Evolutionary conservation across 1,284 basidiomycete species (phyloP).

Genomic region (Moesziomyces antarcticus): DNA sequence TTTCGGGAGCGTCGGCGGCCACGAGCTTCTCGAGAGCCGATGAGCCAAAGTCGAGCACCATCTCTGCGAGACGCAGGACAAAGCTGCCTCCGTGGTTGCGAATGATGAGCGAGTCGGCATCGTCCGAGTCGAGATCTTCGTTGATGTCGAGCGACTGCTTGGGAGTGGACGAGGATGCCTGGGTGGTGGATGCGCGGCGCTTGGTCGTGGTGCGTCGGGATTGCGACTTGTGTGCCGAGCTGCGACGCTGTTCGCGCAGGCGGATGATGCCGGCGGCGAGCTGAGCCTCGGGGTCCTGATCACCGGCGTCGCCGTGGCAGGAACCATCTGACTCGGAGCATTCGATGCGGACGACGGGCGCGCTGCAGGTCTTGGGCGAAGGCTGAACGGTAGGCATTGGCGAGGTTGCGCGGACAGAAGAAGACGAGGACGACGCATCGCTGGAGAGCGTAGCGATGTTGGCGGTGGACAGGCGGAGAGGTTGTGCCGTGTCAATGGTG

Average conservation of each 20-base stretch:
- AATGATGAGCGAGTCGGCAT: slow-evolving; percentile 25
- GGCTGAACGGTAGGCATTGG: slow-evolving; percentile 13
- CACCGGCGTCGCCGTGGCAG: slow-evolving; percentile 58
- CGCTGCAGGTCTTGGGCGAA: slow-evolving; percentile 17
- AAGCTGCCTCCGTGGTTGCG: slow-evolving; percentile 31
- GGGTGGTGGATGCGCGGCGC: slow-evolving; percentile 4
- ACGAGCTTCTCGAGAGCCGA: slow-evolving; percentile 34
- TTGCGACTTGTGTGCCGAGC: slow-evolving; percentile 7
- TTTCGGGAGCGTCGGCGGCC: slow-evolving; percentile 5
- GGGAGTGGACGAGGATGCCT: not conserved
- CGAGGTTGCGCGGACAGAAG: slow-evolving; percentile 6
- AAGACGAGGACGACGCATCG: slow-evolving; percentile 2
- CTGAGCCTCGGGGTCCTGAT: slow-evolving; percentile 58
- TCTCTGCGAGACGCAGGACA: slow-evolving; percentile 40
- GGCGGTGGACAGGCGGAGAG: slow-evolving; percentile 35
- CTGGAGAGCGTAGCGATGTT: slow-evolving; percentile 18
- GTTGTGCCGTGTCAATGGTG: slow-evolving; percentile 50
- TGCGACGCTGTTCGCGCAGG: slow-evolving; percentile 32
- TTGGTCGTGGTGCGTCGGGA: slow-evolving; percentile 11
- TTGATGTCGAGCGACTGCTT: slow-evolving; percentile 1
- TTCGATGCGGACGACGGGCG: slow-evolving; percentile 36
- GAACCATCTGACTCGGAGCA: slow-evolving; percentile 58
- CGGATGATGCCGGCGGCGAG: slow-evolving; percentile 52
- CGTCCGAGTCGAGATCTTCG: slow-evolving; percentile 33
- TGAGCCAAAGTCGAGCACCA: slow-evolving; percentile 43